Evolutionary conservation across 2,329 filamentous ascomycete species (phyloP), one percentile per base, ranked within the genome.

Genomic region (Cytospora leucostoma): DNA sequence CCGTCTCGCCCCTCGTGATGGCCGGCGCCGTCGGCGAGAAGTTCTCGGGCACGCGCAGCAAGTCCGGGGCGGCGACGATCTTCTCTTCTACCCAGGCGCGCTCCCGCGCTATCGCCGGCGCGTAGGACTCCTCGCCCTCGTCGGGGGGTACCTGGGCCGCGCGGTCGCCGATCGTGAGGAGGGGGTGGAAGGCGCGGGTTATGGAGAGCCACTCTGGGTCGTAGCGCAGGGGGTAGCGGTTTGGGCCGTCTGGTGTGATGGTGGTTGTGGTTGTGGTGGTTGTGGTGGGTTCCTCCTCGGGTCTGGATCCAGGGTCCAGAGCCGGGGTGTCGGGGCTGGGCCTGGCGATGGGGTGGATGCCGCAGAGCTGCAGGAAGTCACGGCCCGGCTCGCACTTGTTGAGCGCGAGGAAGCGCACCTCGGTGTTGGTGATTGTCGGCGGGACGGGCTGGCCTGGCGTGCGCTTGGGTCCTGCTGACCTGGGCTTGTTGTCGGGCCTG

Each of bases 201-300:
- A 99, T 97, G 50, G 95, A 90, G 8, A 99, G 87, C 94, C 94
- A 99, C 77, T 99, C 95, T 12, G 88, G 86, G 74, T 99, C 95
- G 73, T 99, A 98, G 55, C 87, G 79, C 0, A 97, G 81, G 12
- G 78, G 80, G 68, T 86, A 84, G 1, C 87, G 86, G 47, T 35
- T 32, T 33, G 53, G 51, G 60, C 61, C 4, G 64, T 58, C 27
- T 5, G 71, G 17, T n/a, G 15, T 19, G n/a, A 69, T 50, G 67
- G 3, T 61, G 51, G 1, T 66, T 56, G 15, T 68, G 57, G 3
- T 73, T 35, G n/a, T 77, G 50, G 82, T 71, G 3, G 86, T 38
- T 59, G 61, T 4, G 64, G 56, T 19, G 5, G 71, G 68, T 50
- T 67, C 3, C 61, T 27, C 27, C 27, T 27, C 27, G 27, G 27